Percentiles rank a stretch among this genome's conserved stretches.
Conservation (phyloP, 2,329 filamentous ascomycete genomes). For the Stachybotrys echinatus region DNA sequence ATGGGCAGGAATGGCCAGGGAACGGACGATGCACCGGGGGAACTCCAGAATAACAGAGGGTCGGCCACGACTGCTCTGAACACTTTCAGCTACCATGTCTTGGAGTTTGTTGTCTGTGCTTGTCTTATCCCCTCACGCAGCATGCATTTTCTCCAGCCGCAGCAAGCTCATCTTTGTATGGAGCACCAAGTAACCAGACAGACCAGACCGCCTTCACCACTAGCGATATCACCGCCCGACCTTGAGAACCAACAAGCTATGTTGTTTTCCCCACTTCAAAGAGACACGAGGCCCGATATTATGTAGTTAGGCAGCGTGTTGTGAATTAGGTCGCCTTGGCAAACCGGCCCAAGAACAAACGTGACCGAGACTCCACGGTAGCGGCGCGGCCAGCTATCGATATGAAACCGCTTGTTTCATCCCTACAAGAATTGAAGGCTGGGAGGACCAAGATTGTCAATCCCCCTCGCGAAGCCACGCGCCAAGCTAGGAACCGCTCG, state of each 20-base stretch:
- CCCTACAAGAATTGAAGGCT: background rate
- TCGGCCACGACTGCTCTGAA: background rate
- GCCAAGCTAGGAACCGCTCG: background rate
- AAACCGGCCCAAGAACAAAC: background rate
- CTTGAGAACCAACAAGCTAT: no score
- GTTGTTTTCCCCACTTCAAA: no score
- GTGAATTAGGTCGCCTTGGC: background rate
- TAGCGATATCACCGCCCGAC: no score
- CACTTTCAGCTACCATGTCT: background rate
- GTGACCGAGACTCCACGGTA: background rate
- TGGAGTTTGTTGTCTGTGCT: background rate
- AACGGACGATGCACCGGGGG: no score
- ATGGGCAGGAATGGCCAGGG: background rate
- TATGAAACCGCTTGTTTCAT: background rate
- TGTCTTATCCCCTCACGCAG: background rate
- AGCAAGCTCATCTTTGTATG: no score
- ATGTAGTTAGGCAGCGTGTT: no score
- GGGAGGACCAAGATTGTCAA: background rate
- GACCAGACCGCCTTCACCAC: no score
- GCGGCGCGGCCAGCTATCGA: background rate
- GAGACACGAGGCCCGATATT: no score
- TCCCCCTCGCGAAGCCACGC: background rate
- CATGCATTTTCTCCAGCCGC: no score
- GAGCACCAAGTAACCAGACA: no score
- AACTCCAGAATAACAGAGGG: no score